Evolutionary conservation across 306 rosid genomes (phyloP), one percentile per base, ranked within the genome.

Genomic region (Castanea mollissima): DNA sequence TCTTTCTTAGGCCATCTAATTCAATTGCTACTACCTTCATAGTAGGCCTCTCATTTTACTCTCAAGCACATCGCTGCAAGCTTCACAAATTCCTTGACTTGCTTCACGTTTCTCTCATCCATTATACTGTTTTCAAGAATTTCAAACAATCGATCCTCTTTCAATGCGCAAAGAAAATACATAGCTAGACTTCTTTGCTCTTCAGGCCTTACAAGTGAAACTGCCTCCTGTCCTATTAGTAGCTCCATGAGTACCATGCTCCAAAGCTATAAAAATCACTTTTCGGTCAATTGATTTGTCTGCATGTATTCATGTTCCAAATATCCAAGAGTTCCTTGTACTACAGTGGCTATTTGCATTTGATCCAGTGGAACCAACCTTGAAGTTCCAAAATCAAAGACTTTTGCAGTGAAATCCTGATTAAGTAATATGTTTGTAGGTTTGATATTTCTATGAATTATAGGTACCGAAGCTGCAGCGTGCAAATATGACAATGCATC

Each of bases 11-110:
- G 8, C 57, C 63, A 23, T 86, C 82, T 13, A 86, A 55, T 35
- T 82, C 82, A 58, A 10, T 57, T 11, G 73, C 80, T 15, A 82
- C 86, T 82, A 76, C 79, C 68, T 79, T 79, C 88, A 85, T 82
- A 3, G 34, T 31, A 31, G 34, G 34, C 34, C 34, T 31, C 34
- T 31, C 32, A 3, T 31, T 34, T 34, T 34, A 34, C 38, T 5
- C 6, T 5, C 1, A 34, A 34, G 38, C 38, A 34, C 38, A 5
- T 34, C 6, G 38, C 1, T 34, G 38, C 6, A 34, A 34, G 38
- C 6, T 34, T 34, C 32, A 41, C 72, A 1, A 76, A 78, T 64
- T 85, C 73, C 44, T 76, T 41, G 27, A 82, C 13, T 49, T 57
- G 73, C 46, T 75, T 76, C 12, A 3, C 32, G 4, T 79, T 74